Evolutionary conservation across 2,329 filamentous ascomycete genomes (phyloP), one percentile per base, ranked within the genome.

Genomic region (Dactylella cylindrospora): DNA sequence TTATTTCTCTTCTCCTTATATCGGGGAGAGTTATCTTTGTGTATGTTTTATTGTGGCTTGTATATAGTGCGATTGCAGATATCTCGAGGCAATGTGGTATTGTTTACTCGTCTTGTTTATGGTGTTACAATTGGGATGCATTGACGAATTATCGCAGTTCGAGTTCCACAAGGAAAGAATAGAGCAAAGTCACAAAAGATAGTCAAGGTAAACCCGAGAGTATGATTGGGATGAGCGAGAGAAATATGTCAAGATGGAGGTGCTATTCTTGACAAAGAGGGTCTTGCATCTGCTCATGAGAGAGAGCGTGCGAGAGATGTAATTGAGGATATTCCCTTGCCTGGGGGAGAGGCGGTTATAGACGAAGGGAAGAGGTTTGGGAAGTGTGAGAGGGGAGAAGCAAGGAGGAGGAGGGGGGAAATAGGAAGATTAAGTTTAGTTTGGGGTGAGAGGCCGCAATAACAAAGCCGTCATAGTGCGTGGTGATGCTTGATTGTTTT

Each of bases 321-420:
- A 31, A 44, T 20, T 31, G 29, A 12, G n/a, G 23, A 25, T 36
- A 41, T 26, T 57, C 43, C 51, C 51, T 31, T 53, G 40, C 40
- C 28, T n/a, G 36, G 39, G 36, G 44, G 44, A 47, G 43, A 44
- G 44, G 43, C 31, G n/a, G n/a, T n/a, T n/a, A n/a, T n/a, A n/a
- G n/a, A n/a, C n/a, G 28, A 45, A 31, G 22, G 46, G 38, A 40
- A 52, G 38, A 41, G 13, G 44, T 41, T 53, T 39, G 40, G 31
- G 26, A 39, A 22, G 31, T n/a, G 15, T 20, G 22, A 28, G 33
- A 15, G 38, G 44, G 44, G 29, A 54, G 32, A 45, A 62, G 47
- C 44, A 47, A 52, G 41, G 35, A 50, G 45, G 64, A 65, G 57
- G 53, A 52, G 57, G 47, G 57, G 49, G 55, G 57, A 44, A 40